Base-by-base conservation (phyloP, 768 basidiomycete species). In the Dentipellis fragilis region DNA sequence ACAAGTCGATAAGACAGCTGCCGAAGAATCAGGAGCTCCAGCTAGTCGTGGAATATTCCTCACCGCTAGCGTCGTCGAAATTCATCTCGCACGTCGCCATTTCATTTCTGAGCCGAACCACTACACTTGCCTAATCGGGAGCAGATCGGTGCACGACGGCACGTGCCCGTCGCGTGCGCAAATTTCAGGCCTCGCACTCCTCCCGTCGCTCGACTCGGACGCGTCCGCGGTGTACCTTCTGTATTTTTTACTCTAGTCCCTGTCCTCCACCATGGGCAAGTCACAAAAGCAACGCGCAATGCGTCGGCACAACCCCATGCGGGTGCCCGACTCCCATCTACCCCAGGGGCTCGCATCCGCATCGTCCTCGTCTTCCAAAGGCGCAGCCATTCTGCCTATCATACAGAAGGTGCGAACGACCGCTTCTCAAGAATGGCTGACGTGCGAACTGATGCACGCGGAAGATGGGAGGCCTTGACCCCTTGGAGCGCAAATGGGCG, bases 281-380 rank as follows among this genome's bases (percentile, higher is more conserved):
- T 83, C 89, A 40, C 92, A 94, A 67, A 95, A 94, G 73, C 91
- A 92, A 67, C 79, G 81, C 56, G 66, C 79, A 9, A 84, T 84
- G 85, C 83, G 89, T 46, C 76, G 93, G 56, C 93, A 96, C 70
- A 96, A 97, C 64, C 93, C 93, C 8, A 79, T 96, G 74, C 80
- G 93, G 37, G 93, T 97, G 0, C 93, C 94, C 19, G 93, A 96
- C 69, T 85, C 88, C 2, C 93, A 96, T 75, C 72, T 97, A 3
- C 85, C 89, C 3, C 80, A 83, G 58, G 94, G 94, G 3, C 80
- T 92, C 16, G 81, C 80, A 2, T 80, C 87, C 1, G 90, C 85
- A 1, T 78, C 84, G 7, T 77, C 84, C 48, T 76, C 83, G 14
- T 89, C 85, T 52, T 80, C 81, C 3, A 94, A 89, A 71, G 81